Evolutionary conservation across 306 rosid species (phyloP).

Genomic region (Trichosanthes cucumerina): DNA sequence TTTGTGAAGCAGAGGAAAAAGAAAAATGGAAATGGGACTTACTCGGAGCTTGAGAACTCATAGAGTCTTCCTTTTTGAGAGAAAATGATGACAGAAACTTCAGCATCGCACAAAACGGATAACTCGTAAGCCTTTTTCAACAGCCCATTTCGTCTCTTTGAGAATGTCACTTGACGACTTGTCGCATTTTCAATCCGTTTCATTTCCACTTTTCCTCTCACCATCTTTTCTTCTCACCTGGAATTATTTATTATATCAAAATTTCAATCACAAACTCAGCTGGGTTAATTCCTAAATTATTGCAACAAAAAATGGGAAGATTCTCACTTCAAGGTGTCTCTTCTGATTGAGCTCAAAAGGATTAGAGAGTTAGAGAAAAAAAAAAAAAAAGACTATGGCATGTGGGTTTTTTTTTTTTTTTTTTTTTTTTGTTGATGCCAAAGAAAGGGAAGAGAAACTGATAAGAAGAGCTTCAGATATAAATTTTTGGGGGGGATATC

Average conservation of each 20-base stretch:
- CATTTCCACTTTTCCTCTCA: slow-evolving; percentile 9
- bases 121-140: slow-evolving; percentile 11
- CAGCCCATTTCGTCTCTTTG: slow-evolving; percentile 13
- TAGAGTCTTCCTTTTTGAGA: slow-evolving; percentile 11
- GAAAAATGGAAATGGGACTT: neutral
- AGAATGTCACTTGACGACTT: slow-evolving; percentile 17
- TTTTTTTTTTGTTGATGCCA: neutral
- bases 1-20: neutral
- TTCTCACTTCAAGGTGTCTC: neutral
- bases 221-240: neutral
- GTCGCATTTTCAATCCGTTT: slow-evolving; percentile 12
- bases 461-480: neutral
- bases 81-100: slow-evolving; percentile 14
- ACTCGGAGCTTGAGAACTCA: slow-evolving; percentile 18
- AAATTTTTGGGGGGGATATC: neutral
- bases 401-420: neutral
- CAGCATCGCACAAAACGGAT: slow-evolving; percentile 12
- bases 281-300: neutral
- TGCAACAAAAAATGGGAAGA: neutral
- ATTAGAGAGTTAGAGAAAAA: too few species aligned
- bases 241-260: too few species aligned
- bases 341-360: neutral
- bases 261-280: neutral
- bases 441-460: neutral
- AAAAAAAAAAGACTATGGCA: neutral